Evolutionary conservation across 441 rosid species (phyloP).

Genomic region (Macaranga tanarius): DNA sequence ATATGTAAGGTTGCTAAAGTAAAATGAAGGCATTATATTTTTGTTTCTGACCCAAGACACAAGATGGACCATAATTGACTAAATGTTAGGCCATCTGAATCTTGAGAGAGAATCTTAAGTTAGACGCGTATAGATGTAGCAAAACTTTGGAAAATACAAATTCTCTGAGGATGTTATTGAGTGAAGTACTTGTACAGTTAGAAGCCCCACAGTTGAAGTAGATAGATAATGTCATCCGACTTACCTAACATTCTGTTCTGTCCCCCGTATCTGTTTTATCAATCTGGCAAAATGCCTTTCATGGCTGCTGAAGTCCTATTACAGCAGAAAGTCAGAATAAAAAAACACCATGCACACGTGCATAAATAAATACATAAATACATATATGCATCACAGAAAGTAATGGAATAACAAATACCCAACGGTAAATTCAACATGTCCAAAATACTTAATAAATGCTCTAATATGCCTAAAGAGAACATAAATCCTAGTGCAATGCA

Average conservation of each 20-base stretch:
- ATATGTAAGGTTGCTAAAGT: neutral
- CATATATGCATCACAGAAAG: constrained; percentile 2
- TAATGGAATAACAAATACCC: neutral
- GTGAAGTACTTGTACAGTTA: neutral
- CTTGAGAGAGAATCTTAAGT: neutral
- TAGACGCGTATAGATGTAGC: neutral
- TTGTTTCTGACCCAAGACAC: neutral
- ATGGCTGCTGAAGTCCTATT: constrained; percentile 62
- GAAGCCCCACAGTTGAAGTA: neutral
- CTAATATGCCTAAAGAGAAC: neutral
- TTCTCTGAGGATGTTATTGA: neutral
- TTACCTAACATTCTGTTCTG: constrained; percentile 70
- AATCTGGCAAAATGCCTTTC: constrained; percentile 61
- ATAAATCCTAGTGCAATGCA: neutral
- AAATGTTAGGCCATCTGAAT: neutral
- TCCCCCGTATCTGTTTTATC: constrained; percentile 65
- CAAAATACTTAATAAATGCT: neutral
- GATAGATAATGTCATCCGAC: constrained; percentile 19
- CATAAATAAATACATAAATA: too few relatives aligned
- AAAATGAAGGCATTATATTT: neutral
- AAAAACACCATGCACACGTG: neutral
- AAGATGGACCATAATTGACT: neutral
- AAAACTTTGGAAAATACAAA: neutral
- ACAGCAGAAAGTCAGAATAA: constrained; percentile 11
- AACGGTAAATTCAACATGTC: neutral